These are phyloP conservation scores for Pleurotus cornucopiae DNA, from an alignment of 768 basidiomycete genomes.

Conservation along the genomic window DNA sequence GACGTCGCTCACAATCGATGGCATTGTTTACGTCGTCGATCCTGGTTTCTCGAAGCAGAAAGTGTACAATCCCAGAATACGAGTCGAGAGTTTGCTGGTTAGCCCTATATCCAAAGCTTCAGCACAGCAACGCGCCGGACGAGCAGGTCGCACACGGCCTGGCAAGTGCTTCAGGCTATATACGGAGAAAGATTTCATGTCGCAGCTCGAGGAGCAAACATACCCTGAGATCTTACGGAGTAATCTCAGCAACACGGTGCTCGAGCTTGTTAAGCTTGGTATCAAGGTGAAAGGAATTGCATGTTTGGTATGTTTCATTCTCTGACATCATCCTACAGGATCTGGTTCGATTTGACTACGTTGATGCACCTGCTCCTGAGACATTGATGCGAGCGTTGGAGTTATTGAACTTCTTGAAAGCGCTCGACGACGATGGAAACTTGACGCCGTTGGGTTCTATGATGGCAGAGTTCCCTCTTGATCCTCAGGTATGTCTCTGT, in stretches of 20 bases:
- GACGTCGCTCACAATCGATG: conserved; percentile 96
- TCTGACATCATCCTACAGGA: conserved; percentile 40
- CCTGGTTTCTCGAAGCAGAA: conserved; percentile 98
- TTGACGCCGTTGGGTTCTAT: conserved; percentile 81
- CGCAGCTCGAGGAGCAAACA: conserved; percentile 94
- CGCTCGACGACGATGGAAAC: conserved; percentile 91
- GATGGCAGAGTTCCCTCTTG: conserved; percentile 99
- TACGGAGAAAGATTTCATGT: conserved; percentile 96
- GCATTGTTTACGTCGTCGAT: conserved; percentile 99
- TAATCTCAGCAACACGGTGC: conserved; percentile 89
- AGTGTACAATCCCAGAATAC: conserved; percentile 95
- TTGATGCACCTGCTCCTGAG: conserved; percentile 92
- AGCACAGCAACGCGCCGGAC: conserved; percentile 93
- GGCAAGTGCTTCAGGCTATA: conserved; percentile 98
- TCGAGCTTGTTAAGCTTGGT: conserved; percentile 93
- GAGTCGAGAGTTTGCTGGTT: conserved; percentile 91
- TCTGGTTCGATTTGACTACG: conserved; percentile 83
- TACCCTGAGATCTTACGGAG: conserved; percentile 93
- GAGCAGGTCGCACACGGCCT: conserved; percentile 92
- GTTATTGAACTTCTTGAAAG: conserved; percentile 86
- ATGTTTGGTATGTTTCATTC: neutral
- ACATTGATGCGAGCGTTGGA: conserved; percentile 97
- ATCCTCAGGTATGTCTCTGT: conserved; percentile 72
- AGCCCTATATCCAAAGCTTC: conserved; percentile 96
- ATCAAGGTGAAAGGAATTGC: conserved; percentile 55